Conservation (phyloP, 305 asterid genomes). For the Plantago coronopus region DNA sequence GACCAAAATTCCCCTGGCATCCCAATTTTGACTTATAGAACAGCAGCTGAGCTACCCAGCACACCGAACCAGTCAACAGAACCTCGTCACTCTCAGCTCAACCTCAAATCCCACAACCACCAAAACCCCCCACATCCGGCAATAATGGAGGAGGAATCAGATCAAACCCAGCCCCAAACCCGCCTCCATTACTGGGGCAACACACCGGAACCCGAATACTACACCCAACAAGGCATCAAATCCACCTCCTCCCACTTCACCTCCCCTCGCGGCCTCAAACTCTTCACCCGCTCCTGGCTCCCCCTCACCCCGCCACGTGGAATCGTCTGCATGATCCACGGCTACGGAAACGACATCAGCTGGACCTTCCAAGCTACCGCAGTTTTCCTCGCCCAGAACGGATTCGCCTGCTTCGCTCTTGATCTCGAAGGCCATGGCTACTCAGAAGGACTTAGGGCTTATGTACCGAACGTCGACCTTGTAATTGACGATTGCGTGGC, state of each 20-base stretch:
- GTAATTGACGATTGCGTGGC: constrained; percentile 65
- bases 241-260: constrained; percentile 53
- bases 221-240: constrained; percentile 49
- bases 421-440: constrained; percentile 89
- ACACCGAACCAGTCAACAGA: too few relatives aligned
- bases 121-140: too few relatives aligned
- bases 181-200: constrained; percentile 69
- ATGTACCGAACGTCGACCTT: constrained; percentile 65
- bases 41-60: too few relatives aligned
- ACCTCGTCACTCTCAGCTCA: too few relatives aligned
- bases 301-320: constrained; percentile 61
- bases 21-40: too few relatives aligned
- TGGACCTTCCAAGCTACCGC: constrained; percentile 92
- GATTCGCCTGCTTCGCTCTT: constrained; percentile 79
- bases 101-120: too few relatives aligned
- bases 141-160: constrained; percentile 39
- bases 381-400: constrained; percentile 75
- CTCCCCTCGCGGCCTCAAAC: constrained; percentile 64
- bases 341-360: constrained; percentile 91
- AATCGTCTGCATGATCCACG: constrained; percentile 83
- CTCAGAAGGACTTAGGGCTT: constrained; percentile 76
- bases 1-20: too few relatives aligned
- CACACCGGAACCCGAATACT: constrained; percentile 69
- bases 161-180: neutral
- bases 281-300: constrained; percentile 83